Conservation (phyloP, 2,329 filamentous ascomycete genomes). For the Fusarium gaditjirri region DNA sequence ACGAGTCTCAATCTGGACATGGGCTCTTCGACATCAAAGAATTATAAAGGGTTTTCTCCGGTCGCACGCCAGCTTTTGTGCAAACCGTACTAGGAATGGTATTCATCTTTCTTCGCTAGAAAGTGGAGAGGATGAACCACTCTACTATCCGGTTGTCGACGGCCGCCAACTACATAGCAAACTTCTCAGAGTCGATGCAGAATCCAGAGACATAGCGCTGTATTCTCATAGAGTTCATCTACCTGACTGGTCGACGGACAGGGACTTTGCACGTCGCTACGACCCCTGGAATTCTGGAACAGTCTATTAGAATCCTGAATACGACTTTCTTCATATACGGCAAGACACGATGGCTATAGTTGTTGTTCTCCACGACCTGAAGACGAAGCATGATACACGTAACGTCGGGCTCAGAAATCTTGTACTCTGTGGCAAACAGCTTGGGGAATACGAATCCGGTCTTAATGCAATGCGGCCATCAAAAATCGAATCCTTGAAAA, state of each 20-base stretch:
- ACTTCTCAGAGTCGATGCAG: background rate
- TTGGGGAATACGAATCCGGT: accelerated
- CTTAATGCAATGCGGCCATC: background rate
- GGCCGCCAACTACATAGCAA: background rate
- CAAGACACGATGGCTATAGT: background rate
- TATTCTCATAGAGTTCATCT: background rate
- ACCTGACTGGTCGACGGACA: background rate
- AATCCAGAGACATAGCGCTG: background rate
- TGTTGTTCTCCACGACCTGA: background rate
- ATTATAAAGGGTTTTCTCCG: background rate
- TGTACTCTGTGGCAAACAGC: background rate
- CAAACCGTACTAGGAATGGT: background rate
- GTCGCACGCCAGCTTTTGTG: background rate
- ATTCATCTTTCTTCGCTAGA: background rate
- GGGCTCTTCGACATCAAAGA: background rate
- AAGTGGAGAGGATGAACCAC: background rate
- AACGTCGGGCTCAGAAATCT: background rate
- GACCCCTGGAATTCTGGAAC: background rate
- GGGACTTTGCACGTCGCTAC: accelerated
- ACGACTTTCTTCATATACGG: background rate
- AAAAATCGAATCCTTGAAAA: background rate
- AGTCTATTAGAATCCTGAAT: background rate
- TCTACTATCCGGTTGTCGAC: background rate
- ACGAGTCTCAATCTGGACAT: background rate
- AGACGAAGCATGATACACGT: background rate